A percentile compares a stretch with the other conserved stretches of the same genome.
Conservation (phyloP, 2,329 filamentous ascomycete genomes). For the Endocalyx cinctus region DNA sequence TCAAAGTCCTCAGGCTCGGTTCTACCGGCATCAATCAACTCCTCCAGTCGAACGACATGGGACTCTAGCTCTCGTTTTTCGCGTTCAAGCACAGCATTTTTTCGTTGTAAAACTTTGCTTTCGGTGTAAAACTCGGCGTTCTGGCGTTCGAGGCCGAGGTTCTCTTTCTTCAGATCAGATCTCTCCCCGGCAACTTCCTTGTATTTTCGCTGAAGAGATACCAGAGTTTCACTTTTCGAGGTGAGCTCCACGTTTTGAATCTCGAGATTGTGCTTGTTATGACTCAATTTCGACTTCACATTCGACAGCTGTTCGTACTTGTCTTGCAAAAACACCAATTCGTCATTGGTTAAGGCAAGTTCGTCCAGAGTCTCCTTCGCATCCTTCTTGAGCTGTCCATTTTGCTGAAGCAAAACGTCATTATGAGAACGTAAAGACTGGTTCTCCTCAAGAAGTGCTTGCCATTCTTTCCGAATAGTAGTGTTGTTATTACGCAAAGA, state of each 20-base stretch:
- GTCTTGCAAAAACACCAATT: constrained; percentile 32
- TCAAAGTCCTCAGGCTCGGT: too few species aligned
- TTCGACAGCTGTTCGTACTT: background rate
- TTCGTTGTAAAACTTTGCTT: constrained; percentile 32
- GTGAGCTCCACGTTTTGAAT: constrained; percentile 24
- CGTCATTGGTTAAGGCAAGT: constrained; percentile 34
- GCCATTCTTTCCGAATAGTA: background rate
- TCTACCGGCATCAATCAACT: constrained; percentile 42
- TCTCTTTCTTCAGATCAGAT: constrained; percentile 43
- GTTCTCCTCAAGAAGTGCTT: constrained; percentile 33
- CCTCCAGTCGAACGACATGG: constrained; percentile 42
- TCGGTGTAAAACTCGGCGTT: constrained; percentile 52
- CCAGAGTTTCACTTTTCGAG: constrained; percentile 36
- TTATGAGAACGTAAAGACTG: constrained; percentile 39
- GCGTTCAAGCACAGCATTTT: constrained; percentile 45
- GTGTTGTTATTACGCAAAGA: constrained; percentile 27
- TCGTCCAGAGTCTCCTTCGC: constrained; percentile 16
- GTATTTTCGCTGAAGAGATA: constrained; percentile 31
- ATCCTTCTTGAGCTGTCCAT: constrained; percentile 38
- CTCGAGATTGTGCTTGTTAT: too few species aligned
- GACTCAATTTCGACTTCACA: background rate
- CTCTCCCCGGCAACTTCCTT: constrained; percentile 31
- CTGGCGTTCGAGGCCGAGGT: constrained; percentile 47
- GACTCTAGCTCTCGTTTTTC: constrained; percentile 41
- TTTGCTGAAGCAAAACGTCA: constrained; percentile 37